Percentiles rank a stretch among this genome's conserved stretches.
Evolutionary conservation across 345 rosid species (phyloP).

Genomic region (Barbarea vulgaris): DNA sequence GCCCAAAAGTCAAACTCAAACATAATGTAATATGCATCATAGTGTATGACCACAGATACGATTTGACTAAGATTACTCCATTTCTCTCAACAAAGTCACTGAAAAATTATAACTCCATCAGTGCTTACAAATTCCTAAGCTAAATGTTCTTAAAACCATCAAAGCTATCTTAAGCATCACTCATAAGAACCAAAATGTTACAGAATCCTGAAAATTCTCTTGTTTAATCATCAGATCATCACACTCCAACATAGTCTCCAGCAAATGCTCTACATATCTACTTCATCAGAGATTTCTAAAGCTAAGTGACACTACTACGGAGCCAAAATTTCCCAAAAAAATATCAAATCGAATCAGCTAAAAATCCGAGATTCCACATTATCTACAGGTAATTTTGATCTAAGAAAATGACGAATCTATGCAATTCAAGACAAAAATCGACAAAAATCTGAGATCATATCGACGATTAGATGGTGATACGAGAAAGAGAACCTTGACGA

Average conservation of each 20-base stretch:
- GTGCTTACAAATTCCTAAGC: constrained; percentile 13
- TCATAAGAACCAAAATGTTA: constrained; percentile 15
- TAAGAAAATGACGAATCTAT: constrained; percentile 17
- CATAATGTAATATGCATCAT: constrained; percentile 5
- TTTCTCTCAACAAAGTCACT: background rate
- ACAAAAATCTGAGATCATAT: constrained; percentile 39
- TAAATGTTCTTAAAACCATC: constrained; percentile 23
- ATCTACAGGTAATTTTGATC: background rate
- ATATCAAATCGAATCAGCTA: constrained; percentile 17
- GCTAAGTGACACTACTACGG: constrained; percentile 8
- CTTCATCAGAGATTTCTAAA: background rate
- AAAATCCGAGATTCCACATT: constrained; percentile 19
- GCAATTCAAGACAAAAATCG: background rate
- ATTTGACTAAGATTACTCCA: background rate
- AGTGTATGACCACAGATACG: constrained; percentile 1
- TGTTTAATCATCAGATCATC: constrained; percentile 7
- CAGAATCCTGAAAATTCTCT: background rate
- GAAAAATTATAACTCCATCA: background rate
- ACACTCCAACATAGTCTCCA: background rate
- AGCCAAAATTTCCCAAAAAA: background rate
- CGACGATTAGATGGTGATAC: constrained; percentile 9
- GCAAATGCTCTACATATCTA: background rate
- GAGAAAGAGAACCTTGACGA: constrained; percentile 73
- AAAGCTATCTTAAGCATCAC: constrained; percentile 5
- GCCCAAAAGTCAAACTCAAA: background rate